Base-by-base conservation (phyloP, 2,329 filamentous ascomycete species). In the Aciculosporium take region DNA sequence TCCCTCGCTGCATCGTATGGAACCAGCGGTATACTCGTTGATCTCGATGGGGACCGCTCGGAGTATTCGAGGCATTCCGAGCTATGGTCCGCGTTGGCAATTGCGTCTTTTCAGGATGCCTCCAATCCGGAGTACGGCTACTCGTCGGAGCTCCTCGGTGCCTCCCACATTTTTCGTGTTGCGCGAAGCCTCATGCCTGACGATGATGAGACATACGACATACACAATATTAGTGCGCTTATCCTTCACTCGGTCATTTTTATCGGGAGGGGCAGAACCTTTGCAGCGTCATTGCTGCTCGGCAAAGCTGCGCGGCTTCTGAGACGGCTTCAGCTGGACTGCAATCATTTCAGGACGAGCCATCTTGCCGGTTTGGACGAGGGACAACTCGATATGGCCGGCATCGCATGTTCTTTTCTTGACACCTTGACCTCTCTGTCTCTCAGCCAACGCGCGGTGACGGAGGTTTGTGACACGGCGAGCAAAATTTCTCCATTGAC, bases 181-280 rank as follows among this genome's bases (percentile, higher is more conserved):
- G 71, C 75, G 1, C 64, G 66, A 39, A 55, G 53, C 8, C 53
- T 76, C 6, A 60, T 76, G 33, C 71, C 71, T 0, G 51, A 57
- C 5, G 66, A 72, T 24, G 65, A 72, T 39, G 67, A 64, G 12
- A 56, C 56, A 3, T 63, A 67, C 43, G 66, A 73, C 35, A 50
- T 69, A 10, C 66, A 53, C 7, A 52, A 55, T 28, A 49, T 56
- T 5, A 50, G 48, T 33, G 53, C 57, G 4, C 48, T 79, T 4
- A 55, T 80, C 1, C 63, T 81, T 0, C 63, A 85, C 2, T 68
- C 75, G 2, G 59, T 86, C 3, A 61, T 81, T 18, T 75, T 80
- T 32, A 59, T 85, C n/a, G 72, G 71, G 0, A 68, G 69, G 37
- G 66, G 69, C 15, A 66, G 72, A n/a, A 65, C 67, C 27, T 65